Evolutionary conservation across 2,329 filamentous ascomycete genomes (phyloP).

Genomic region (Aureobasidium sp.): DNA sequence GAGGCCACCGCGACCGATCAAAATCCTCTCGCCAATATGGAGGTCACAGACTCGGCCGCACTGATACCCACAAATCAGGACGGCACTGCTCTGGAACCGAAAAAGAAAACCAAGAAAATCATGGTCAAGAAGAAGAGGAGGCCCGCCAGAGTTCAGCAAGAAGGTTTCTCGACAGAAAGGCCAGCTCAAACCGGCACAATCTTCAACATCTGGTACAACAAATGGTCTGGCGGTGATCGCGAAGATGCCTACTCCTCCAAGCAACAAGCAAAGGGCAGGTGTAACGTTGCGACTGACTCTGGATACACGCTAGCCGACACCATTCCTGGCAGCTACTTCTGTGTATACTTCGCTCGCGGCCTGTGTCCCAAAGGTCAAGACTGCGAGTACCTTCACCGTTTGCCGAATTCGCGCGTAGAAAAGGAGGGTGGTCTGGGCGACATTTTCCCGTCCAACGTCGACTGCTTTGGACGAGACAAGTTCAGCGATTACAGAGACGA

Average conservation of each 20-base stretch:
- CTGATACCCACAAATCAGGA: slow-evolving; percentile 14
- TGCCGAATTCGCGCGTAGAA: slow-evolving; percentile 50
- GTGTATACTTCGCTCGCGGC: slow-evolving; percentile 78
- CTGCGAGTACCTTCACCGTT: slow-evolving; percentile 85
- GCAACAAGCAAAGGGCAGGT: slow-evolving; percentile 72
- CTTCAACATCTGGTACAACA: slow-evolving; percentile 99
- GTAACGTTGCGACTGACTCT: slow-evolving; percentile 65
- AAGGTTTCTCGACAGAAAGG: slow-evolving; percentile 74
- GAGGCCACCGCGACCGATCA: not conserved
- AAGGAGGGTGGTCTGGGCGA: slow-evolving; percentile 55
- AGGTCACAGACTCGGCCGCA: slow-evolving; percentile 12
- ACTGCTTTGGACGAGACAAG: slow-evolving; percentile 92
- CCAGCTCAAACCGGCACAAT: slow-evolving; percentile 89
- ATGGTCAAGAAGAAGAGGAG: slow-evolving; percentile 85
- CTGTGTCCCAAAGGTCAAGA: slow-evolving; percentile 78
- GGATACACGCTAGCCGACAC: slow-evolving; percentile 43
- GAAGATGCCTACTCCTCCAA: slow-evolving; percentile 86
- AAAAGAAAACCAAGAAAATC: slow-evolving; percentile 69
- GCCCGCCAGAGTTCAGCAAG: slow-evolving; percentile 84
- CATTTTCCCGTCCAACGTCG: slow-evolving; percentile 85
- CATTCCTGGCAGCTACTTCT: slow-evolving; percentile 68
- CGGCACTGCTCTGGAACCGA: slow-evolving; percentile 18
- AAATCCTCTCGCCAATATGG: not conserved
- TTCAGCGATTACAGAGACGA: slow-evolving; percentile 89
- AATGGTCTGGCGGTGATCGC: slow-evolving; percentile 91